A percentile compares a stretch with the other conserved stretches of the same genome.
Conservation (phyloP, 306 rosid species). For the Inga oerstediana region DNA sequence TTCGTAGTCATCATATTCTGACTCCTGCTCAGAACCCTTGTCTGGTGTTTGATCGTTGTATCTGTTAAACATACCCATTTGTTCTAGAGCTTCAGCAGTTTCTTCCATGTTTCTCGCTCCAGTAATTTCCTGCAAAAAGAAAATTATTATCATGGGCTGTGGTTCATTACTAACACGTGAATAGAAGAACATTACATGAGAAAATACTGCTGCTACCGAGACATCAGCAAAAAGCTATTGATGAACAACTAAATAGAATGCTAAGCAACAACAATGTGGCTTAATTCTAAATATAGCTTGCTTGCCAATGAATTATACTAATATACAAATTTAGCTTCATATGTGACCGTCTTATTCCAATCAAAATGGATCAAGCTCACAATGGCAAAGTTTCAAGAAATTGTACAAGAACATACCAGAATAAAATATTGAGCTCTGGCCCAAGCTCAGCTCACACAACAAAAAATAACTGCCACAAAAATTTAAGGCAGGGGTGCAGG, state of each 20-base stretch:
- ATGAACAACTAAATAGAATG: neutral
- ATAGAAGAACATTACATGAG: too few relatives aligned
- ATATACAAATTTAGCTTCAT: neutral
- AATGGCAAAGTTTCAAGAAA: slow-evolving; percentile 4
- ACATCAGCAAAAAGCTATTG: neutral
- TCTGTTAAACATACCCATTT: slow-evolving; percentile 42
- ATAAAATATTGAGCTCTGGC: slow-evolving; percentile 22
- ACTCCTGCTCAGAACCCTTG: slow-evolving; percentile 57
- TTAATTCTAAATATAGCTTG: neutral
- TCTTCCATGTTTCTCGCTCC: slow-evolving; percentile 48
- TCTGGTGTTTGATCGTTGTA: slow-evolving; percentile 48
- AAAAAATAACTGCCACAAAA: neutral
- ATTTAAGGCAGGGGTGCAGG: neutral
- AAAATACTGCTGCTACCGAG: neutral
- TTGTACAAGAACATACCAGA: neutral
- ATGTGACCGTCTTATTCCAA: neutral
- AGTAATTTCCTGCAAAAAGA: slow-evolving; percentile 59
- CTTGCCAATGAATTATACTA: neutral
- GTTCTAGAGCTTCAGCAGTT: slow-evolving; percentile 49
- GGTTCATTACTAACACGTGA: neutral
- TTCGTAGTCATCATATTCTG: slow-evolving; percentile 60
- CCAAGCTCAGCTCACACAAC: slow-evolving; percentile 17
- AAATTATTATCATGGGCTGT: slow-evolving; percentile 27
- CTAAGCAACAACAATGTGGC: neutral
- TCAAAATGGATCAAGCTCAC: slow-evolving; percentile 13